phyloP scores from a whole-genome alignment of 1,284 basidiomycete species.

The Papiliotrema fonsecae region DNA sequence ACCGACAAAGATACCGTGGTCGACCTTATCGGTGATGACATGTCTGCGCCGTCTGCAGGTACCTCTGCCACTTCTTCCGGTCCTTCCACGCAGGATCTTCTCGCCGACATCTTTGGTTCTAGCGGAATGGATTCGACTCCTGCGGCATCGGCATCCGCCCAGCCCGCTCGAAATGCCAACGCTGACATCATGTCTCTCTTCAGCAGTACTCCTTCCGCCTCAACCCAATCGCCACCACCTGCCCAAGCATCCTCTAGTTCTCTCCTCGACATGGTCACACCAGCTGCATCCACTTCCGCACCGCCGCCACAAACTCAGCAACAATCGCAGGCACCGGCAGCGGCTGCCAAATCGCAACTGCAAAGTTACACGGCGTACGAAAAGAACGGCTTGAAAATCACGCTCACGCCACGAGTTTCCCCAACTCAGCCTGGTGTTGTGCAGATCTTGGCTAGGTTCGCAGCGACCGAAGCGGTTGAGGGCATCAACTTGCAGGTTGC shows the following conservation, averaged over 20 bases:
- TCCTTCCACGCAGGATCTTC: slow-evolving; percentile 79
- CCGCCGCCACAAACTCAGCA: slow-evolving; percentile 42
- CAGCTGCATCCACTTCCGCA: slow-evolving; percentile 14
- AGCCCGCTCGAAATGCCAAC: slow-evolving; percentile 56
- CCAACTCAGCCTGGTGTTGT: slow-evolving; percentile 76
- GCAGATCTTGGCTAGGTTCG: slow-evolving; percentile 85
- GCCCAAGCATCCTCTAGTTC: slow-evolving; percentile 14
- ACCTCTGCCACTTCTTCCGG: slow-evolving; percentile 43
- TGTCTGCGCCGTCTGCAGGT: slow-evolving; percentile 48
- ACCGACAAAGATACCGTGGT: slow-evolving; percentile 64
- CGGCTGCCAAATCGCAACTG: slow-evolving; percentile 50
- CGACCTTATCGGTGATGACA: slow-evolving; percentile 74
- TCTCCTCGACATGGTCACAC: slow-evolving; percentile 38
- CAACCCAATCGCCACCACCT: slow-evolving; percentile 29
- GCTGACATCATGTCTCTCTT: slow-evolving; percentile 92
- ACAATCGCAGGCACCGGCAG: slow-evolving; percentile 41
- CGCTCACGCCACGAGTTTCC: slow-evolving; percentile 78
- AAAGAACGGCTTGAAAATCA: slow-evolving; percentile 82
- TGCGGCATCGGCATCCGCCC: slow-evolving; percentile 38
- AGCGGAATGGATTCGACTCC: slow-evolving; percentile 33
- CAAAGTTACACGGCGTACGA: slow-evolving; percentile 84
- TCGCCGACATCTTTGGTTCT: slow-evolving; percentile 88
- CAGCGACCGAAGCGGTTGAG: slow-evolving; percentile 58
- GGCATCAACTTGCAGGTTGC: slow-evolving; percentile 93
- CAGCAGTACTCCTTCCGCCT: slow-evolving; percentile 50